Evolutionary conservation across 352 stramenopile genomes (phyloP).

Genomic region (Globisporangium parvum): DNA sequence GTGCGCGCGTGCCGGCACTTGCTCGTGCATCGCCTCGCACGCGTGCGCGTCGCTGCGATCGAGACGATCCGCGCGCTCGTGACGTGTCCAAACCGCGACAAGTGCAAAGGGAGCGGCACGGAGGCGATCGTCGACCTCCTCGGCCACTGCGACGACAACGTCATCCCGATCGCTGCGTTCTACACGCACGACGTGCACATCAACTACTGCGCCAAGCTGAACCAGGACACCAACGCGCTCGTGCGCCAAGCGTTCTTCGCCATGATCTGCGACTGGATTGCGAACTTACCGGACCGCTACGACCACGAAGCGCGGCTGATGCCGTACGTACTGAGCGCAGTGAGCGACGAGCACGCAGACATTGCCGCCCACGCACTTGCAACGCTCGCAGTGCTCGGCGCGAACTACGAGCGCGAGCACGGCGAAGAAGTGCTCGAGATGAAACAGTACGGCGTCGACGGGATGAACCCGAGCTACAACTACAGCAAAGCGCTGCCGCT

Average conservation of each 20-base stretch:
- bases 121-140: conserved; percentile 93
- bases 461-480: conserved; percentile 81
- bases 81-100: conserved; percentile 82
- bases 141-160: conserved; percentile 94
- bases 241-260: conserved; percentile 82
- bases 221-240: conserved; percentile 75
- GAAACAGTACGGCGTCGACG: conserved; percentile 93
- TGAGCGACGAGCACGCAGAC: conserved; percentile 57
- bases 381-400: conserved; percentile 63
- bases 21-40: conserved; percentile 87
- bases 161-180: conserved; percentile 91
- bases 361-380: conserved; percentile 56
- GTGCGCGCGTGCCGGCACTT: conserved; percentile 76
- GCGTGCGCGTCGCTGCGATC: conserved; percentile 84
- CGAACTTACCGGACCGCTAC: conserved; percentile 89
- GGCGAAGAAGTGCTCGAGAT: conserved; percentile 88
- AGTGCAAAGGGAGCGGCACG: conserved; percentile 91
- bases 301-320: conserved; percentile 92
- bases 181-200: conserved; percentile 88
- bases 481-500: conserved; percentile 70
- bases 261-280: conserved; percentile 90
- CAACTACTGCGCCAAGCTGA: conserved; percentile 92
- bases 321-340: conserved; percentile 91
- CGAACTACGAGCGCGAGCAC: conserved; percentile 61
- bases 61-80: conserved; percentile 80